Base-by-base conservation (phyloP, 164 flowering plant genomes). In the Vitis riparia region DNA sequence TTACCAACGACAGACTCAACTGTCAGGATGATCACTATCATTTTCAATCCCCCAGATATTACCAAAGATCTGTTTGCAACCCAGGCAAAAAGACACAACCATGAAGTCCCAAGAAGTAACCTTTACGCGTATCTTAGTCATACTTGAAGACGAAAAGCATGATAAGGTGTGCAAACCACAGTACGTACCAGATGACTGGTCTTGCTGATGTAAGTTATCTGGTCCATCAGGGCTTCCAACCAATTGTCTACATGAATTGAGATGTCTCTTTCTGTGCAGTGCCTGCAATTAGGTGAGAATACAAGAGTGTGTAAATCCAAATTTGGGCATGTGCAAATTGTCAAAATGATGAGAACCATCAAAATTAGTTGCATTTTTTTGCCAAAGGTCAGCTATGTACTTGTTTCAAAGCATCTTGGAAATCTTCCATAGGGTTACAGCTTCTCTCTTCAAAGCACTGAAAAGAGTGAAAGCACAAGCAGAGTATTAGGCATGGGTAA, bases 401-500 rank as follows among this genome's bases (percentile, higher is more conserved):
- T 56, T 78, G 75, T 67, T 67, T 74, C 44, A 81, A 68, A 69
- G 84, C 81, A 58, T 69, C 76, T 75, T 79, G 80, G 65, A 77
- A 81, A n/a, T 73, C 66, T 68, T 72, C 73, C 73, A 60, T 37
- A 55, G 78, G 66, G 65, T 76, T 75, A 60, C 61, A 77, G 66
- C 79, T 76, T 58, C 78, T 74, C 70, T 75, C 80, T 62, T 72
- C 73, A 55, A 79, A 82, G 68, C 75, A 76, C 82, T 79, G 49
- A 66, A 68, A 63, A 11, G 8, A 3, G 27, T 23, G 27, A 11
- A 19, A 55, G 12, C 15, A 29, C 2, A 0, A 23, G 27, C 17
- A 0, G 48, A 66, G 51, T 52, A 65, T 71, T 56, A 74, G 65
- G 7, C 48, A 49, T 44, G 13, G 55, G 37, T 17, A 16, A 37